Percentiles rank a stretch among this genome's conserved stretches.
phyloP scores from a whole-genome alignment of 2,329 filamentous ascomycete species.

The Fusarium algeriense region DNA sequence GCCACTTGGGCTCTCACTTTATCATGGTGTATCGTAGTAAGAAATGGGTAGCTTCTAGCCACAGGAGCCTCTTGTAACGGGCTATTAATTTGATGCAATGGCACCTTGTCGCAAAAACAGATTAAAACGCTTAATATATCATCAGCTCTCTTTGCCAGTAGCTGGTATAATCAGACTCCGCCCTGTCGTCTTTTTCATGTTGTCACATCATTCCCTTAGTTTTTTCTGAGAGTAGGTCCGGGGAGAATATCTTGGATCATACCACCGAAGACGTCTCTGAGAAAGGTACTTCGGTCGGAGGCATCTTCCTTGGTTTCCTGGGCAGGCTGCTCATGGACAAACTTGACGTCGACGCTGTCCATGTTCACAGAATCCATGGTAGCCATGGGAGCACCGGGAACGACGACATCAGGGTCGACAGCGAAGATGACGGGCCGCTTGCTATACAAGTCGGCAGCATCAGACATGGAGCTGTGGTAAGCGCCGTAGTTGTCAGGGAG shows the following conservation, averaged over 20 bases:
- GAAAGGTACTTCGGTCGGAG: conserved; percentile 57
- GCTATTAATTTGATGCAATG: conserved; percentile 33
- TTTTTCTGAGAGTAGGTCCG: conserved; percentile 22
- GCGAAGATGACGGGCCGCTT: conserved; percentile 67
- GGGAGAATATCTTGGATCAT: conserved; percentile 64
- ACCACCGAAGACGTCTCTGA: conserved; percentile 68
- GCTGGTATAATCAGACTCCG: conserved; percentile 9
- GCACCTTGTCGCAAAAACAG: conserved; percentile 23
- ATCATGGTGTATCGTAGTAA: conserved; percentile 30
- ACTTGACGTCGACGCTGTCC: conserved; percentile 68
- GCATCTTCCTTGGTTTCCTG: conserved; percentile 44
- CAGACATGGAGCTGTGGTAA: conserved; percentile 58
- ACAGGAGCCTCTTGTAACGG: conserved; percentile 19
- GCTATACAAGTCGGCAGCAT: conserved; percentile 56
- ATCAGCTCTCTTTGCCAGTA: conserved; percentile 21
- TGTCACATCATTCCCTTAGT: not conserved
- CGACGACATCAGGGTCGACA: conserved; percentile 65
- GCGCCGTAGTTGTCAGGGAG: conserved; percentile 69
- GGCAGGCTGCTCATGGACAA: conserved; percentile 56
- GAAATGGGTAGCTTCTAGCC: conserved; percentile 25
- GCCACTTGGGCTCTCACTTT: conserved; percentile 31
- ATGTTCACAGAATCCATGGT: conserved; percentile 70
- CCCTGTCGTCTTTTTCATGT: conserved; percentile 15
- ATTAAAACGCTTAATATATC: conserved; percentile 45
- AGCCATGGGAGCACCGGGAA: conserved; percentile 64